phyloP scores from a whole-genome alignment of 2,329 filamentous ascomycete genomes.

The Parafenestella ontariensis region DNA sequence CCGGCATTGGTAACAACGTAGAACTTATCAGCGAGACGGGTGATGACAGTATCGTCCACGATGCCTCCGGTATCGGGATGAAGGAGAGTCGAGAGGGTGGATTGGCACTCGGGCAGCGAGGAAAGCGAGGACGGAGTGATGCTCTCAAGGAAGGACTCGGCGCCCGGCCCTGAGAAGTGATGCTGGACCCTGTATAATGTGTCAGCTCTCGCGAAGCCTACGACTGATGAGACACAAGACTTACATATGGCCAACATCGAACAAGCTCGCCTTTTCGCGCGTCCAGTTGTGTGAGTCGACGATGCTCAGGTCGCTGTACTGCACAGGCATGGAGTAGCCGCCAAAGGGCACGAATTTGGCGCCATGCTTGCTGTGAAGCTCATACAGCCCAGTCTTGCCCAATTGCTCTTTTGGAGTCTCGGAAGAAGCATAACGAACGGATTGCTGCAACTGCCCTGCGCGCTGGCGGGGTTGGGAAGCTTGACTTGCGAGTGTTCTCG shows the following conservation, averaged over 20 bases:
- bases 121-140: constrained; percentile 80
- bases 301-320: constrained; percentile 80
- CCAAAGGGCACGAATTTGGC: constrained; percentile 98
- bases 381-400: constrained; percentile 75
- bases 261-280: constrained; percentile 83
- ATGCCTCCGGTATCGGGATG: constrained; percentile 81
- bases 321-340: constrained; percentile 90
- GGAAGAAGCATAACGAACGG: constrained; percentile 40
- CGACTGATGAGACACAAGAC: constrained; percentile 11
- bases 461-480: constrained; percentile 36
- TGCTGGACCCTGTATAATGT: constrained; percentile 71
- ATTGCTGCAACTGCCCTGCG: constrained; percentile 19
- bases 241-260: constrained; percentile 97
- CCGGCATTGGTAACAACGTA: constrained; percentile 97
- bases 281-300: constrained; percentile 90
- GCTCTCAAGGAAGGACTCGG: constrained; percentile 79
- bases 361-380: constrained; percentile 77
- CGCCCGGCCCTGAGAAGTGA: constrained; percentile 80
- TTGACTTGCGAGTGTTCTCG: constrained; percentile 23
- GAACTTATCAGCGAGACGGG: constrained; percentile 71
- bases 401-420: constrained; percentile 36
- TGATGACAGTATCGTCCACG: constrained; percentile 92
- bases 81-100: constrained; percentile 84
- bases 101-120: constrained; percentile 69
- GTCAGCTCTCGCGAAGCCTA: background rate